Evolutionary conservation across 1,139 yeast genomes (phyloP).

Genomic region (Lodderomyces elongisporus): DNA sequence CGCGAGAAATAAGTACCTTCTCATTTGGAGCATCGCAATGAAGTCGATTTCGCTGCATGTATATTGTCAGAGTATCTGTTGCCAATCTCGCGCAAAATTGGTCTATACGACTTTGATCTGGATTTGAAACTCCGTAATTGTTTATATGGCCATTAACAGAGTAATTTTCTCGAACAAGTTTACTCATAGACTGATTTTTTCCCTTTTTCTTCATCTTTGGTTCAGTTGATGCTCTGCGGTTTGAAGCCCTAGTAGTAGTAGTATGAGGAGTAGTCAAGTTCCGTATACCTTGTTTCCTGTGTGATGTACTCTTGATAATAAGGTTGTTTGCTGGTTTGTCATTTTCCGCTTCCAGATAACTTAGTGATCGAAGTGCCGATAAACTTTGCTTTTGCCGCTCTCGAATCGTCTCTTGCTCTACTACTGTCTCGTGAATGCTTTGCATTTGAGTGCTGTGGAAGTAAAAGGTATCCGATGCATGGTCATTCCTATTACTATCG

Average conservation of each 20-base stretch:
- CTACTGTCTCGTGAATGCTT: constrained; percentile 4
- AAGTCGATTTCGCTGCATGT: background rate
- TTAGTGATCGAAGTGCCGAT: background rate
- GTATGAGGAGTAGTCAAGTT: no score
- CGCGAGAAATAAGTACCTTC: background rate
- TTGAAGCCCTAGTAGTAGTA: background rate
- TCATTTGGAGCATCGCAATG: no score
- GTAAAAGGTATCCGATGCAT: background rate
- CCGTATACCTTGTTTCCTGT: no score
- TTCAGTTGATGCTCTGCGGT: background rate
- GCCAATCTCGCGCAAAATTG: constrained; percentile 1
- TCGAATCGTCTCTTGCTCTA: constrained; percentile 1
- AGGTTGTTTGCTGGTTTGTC: background rate
- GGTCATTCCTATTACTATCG: background rate
- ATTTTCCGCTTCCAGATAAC: background rate
- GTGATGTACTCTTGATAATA: no score
- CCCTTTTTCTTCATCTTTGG: background rate
- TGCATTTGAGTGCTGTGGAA: constrained; percentile 6
- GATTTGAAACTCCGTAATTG: constrained; percentile 1
- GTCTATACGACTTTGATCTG: constrained; percentile 4
- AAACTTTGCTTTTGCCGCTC: constrained; percentile 2
- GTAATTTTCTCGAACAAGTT: constrained; percentile 3
- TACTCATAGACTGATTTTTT: constrained; percentile 5
- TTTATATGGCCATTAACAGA: constrained; percentile 1
- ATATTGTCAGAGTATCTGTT: no score